phyloP scores from a whole-genome alignment of 768 basidiomycete species.

The Trichaptum fuscoviolaceum region DNA sequence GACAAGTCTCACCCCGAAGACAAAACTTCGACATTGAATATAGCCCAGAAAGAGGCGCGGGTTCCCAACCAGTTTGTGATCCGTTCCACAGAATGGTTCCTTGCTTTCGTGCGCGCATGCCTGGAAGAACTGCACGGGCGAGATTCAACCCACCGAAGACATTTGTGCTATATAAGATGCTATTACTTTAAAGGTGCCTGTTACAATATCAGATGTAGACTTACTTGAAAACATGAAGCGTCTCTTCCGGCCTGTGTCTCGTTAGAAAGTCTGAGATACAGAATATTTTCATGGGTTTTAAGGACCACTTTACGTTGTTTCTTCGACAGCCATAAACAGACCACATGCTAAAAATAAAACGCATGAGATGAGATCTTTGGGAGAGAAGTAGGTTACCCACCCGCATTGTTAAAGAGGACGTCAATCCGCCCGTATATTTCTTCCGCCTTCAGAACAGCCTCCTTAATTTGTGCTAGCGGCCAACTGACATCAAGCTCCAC shows the following conservation, averaged over 20 bases:
- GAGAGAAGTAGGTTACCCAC: slow-evolving; percentile 28
- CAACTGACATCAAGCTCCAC: slow-evolving; percentile 31
- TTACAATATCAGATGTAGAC: background rate
- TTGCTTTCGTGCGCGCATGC: slow-evolving; percentile 36
- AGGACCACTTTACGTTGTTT: slow-evolving; percentile 16
- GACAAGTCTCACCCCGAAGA: slow-evolving; percentile 21
- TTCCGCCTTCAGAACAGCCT: slow-evolving; percentile 31
- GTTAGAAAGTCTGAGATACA: background rate
- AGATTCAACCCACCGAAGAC: slow-evolving; percentile 42
- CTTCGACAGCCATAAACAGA: slow-evolving; percentile 24
- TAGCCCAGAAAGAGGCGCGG: slow-evolving; percentile 19
- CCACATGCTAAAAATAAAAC: slow-evolving; percentile 19
- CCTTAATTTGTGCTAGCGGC: slow-evolving; percentile 28
- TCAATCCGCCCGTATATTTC: slow-evolving; percentile 38
- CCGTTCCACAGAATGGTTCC: slow-evolving; percentile 42
- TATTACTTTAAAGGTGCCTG: slow-evolving; percentile 1
- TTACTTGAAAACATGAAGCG: slow-evolving; percentile 23
- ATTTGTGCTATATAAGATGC: slow-evolving; percentile 26
- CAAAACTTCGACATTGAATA: slow-evolving; percentile 39
- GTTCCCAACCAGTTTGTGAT: slow-evolving; percentile 27
- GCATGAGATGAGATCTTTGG: background rate
- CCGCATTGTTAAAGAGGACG: slow-evolving; percentile 45
- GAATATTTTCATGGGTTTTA: background rate
- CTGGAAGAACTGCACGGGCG: slow-evolving; percentile 41
- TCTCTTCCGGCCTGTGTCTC: slow-evolving; percentile 22